A percentile compares a stretch with the other conserved stretches of the same genome.
phyloP scores from a whole-genome alignment of 2,329 filamentous ascomycete genomes.

The Raffaelea albimanens region DNA sequence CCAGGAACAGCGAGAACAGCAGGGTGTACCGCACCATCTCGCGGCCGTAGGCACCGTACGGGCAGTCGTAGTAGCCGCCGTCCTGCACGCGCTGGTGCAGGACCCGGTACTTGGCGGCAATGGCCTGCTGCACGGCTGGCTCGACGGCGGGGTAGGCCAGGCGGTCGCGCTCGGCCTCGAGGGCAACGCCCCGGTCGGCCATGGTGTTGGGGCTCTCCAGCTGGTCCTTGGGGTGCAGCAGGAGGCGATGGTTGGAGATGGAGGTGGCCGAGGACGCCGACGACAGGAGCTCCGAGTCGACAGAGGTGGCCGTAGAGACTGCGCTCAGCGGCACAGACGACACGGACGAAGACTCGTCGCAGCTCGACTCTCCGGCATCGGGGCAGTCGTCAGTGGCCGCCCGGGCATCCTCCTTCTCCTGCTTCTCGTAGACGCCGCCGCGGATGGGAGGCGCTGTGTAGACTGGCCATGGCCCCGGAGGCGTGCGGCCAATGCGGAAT shows the following conservation, averaged over 20 bases:
- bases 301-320: not conserved
- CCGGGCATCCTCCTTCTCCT: too few relatives aligned
- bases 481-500: constrained; percentile 49
- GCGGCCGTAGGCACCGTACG: constrained; percentile 47
- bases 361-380: not conserved
- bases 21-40: constrained; percentile 44
- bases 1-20: constrained; percentile 39
- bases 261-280: too few relatives aligned
- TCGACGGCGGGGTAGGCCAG: constrained; percentile 43
- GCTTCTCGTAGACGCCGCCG: constrained; percentile 11
- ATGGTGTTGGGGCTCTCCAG: constrained; percentile 12
- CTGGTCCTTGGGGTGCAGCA: not conserved
- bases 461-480: constrained; percentile 43
- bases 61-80: constrained; percentile 49
- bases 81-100: constrained; percentile 46
- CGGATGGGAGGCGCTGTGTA: constrained; percentile 50
- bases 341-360: not conserved
- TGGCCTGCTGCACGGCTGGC: constrained; percentile 40
- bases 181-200: constrained; percentile 25
- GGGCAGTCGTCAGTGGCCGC: not conserved
- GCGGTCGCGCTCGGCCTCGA: constrained; percentile 25
- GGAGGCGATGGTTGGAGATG: not conserved
- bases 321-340: too few relatives aligned
- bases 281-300: not conserved
- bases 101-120: constrained; percentile 43